phyloP scores from a whole-genome alignment of 139 green algal species.

The Picochlorum sp. region DNA sequence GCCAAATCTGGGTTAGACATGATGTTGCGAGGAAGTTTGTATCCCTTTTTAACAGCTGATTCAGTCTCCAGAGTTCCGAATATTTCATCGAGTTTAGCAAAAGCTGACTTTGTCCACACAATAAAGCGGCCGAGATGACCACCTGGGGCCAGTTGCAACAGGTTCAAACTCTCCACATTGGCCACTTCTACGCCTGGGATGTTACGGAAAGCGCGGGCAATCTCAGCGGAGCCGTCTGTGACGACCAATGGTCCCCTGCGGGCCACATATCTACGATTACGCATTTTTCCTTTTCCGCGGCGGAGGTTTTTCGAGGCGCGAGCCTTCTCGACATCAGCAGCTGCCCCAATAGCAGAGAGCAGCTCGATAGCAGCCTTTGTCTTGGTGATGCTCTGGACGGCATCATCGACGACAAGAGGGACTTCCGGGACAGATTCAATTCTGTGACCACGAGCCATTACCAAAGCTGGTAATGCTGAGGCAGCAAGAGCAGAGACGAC shows the following conservation, averaged over 20 bases:
- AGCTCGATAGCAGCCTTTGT: constrained; percentile 82
- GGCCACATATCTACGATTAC: constrained; percentile 89
- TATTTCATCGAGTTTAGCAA: constrained; percentile 85
- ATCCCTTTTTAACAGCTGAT: constrained; percentile 87
- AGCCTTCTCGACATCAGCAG: constrained; percentile 82
- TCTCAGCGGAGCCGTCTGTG: constrained; percentile 71
- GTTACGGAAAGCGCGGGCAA: constrained; percentile 90
- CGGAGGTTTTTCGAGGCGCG: constrained; percentile 27
- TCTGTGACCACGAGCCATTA: constrained; percentile 91
- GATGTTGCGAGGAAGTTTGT: constrained; percentile 71
- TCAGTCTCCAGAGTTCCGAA: constrained; percentile 64
- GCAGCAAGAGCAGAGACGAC: constrained; percentile 90
- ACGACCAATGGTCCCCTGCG: constrained; percentile 93
- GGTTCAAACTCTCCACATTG: constrained; percentile 82
- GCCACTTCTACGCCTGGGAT: constrained; percentile 88
- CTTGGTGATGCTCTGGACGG: constrained; percentile 78
- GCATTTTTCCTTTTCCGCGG: constrained; percentile 95
- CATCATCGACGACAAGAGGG: constrained; percentile 87
- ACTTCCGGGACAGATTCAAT: constrained; percentile 92
- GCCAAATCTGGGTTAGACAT: constrained; percentile 93
- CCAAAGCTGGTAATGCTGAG: constrained; percentile 84
- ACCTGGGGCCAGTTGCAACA: constrained; percentile 95
- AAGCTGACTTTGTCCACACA: constrained; percentile 95
- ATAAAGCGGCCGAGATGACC: constrained; percentile 95
- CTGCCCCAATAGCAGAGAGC: constrained; percentile 75